These are phyloP conservation scores for Amaranthus palmeri DNA, from an alignment of 148 eudicot genomes.

Conservation along the genomic window DNA sequence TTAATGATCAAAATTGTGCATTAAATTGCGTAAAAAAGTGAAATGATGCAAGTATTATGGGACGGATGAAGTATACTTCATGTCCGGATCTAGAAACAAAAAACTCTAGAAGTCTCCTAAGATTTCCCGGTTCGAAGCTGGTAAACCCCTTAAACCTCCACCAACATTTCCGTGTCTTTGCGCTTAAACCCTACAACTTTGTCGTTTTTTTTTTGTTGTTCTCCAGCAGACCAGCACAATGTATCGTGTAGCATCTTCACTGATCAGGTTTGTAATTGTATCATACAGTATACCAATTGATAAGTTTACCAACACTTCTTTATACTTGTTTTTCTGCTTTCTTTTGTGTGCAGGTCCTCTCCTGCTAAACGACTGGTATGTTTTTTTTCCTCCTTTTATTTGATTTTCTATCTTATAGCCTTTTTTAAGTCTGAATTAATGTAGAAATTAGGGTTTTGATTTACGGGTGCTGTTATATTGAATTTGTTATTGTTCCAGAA, in stretches of 20 bases:
- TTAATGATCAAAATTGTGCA: too few relatives aligned
- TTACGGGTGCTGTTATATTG: slow-evolving; percentile 13
- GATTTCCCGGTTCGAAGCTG: background rate
- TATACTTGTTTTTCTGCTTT: slow-evolving; percentile 1
- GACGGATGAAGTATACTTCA: too few relatives aligned
- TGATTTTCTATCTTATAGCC: background rate
- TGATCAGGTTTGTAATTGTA: slow-evolving; percentile 48
- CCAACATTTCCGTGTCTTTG: background rate
- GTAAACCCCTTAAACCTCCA: background rate
- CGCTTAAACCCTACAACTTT: slow-evolving; percentile 24
- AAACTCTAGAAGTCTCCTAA: too few relatives aligned
- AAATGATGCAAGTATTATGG: too few relatives aligned
- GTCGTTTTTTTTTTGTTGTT: too few relatives aligned
- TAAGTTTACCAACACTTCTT: background rate
- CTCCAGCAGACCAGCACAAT: slow-evolving; percentile 20
- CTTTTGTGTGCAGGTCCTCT: slow-evolving; percentile 45
- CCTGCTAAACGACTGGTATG: slow-evolving; percentile 62
- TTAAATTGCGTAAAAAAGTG: too few relatives aligned
- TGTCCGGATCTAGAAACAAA: too few relatives aligned
- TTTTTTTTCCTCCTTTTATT: background rate
- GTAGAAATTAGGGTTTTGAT: background rate
- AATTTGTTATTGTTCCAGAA: background rate
- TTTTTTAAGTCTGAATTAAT: background rate
- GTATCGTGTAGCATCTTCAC: slow-evolving; percentile 64
- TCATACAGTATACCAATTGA: background rate